A percentile compares a stretch with the other conserved stretches of the same genome.
These are phyloP conservation scores for Fusarium sp. DNA, from an alignment of 2,329 filamentous ascomycete species.

Conservation along the genomic window DNA sequence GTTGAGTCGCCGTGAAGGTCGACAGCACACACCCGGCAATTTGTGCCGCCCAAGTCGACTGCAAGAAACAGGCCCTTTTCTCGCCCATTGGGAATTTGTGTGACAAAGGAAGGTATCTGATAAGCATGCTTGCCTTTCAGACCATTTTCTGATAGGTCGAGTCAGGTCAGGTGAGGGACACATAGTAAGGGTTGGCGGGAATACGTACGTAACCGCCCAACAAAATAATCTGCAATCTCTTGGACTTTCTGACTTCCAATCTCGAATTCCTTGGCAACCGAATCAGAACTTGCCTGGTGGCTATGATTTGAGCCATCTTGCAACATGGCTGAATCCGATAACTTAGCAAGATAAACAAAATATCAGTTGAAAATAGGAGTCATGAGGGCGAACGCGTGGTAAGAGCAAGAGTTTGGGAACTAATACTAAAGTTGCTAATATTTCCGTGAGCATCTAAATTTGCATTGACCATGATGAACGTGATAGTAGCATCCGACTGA, in stretches of 20 bases:
- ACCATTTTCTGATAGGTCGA: conserved; percentile 14
- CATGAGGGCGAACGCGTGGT: not conserved
- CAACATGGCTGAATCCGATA: not conserved
- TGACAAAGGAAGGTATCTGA: conserved; percentile 24
- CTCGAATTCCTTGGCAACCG: not conserved
- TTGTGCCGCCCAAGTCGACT: conserved; percentile 1
- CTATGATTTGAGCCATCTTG: not conserved
- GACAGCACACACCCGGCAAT: conserved; percentile 9
- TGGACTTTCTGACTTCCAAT: not conserved
- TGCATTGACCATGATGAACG: not conserved
- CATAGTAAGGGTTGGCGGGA: not conserved
- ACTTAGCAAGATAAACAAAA: not conserved
- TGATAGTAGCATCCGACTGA: not conserved
- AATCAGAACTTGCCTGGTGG: not conserved
- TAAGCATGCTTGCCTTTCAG: conserved; percentile 17
- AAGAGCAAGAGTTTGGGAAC: not conserved
- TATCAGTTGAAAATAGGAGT: not conserved
- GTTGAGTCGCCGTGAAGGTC: conserved; percentile 1
- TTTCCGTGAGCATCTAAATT: not conserved
- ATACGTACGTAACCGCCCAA: conserved; percentile 5
- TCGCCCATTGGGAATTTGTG: conserved; percentile 3
- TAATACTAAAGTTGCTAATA: conserved; percentile 15
- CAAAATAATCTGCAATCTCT: not conserved
- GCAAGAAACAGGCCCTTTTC: conserved; percentile 14
- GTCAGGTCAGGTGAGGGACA: conserved; percentile 2